A percentile compares a stretch with the other conserved stretches of the same genome.
These are phyloP conservation scores for Suhomyces coccinellae DNA, from an alignment of 1,139 yeast species.

Conservation along the genomic window DNA sequence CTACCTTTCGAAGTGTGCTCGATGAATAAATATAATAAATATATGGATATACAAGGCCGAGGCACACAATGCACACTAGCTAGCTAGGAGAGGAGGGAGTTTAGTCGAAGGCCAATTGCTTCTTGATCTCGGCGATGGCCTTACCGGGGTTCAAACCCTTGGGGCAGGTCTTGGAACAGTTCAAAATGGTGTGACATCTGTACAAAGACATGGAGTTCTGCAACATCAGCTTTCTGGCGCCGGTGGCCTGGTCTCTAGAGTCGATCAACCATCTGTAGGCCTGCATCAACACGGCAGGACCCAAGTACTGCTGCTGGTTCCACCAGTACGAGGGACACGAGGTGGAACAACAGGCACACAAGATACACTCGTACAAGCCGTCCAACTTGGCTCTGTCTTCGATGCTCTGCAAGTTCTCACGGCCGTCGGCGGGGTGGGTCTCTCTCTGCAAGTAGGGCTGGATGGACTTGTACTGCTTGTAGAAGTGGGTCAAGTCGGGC, in stretches of 20 bases:
- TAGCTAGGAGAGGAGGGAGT: constrained; percentile 1
- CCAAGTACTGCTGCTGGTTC: constrained; percentile 98
- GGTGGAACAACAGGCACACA: constrained; percentile 98
- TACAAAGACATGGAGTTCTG: constrained; percentile 97
- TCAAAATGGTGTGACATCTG: constrained; percentile 99
- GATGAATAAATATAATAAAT: constrained; percentile 11
- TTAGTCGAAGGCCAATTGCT: constrained; percentile 80
- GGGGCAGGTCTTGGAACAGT: constrained; percentile 97
- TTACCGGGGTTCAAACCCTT: constrained; percentile 98
- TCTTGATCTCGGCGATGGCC: constrained; percentile 97
- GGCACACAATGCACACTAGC: constrained; percentile 2
- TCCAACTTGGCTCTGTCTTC: constrained; percentile 96
- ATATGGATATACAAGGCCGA: constrained; percentile 2
- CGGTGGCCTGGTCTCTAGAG: constrained; percentile 90
- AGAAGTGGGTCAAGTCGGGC: constrained; percentile 95
- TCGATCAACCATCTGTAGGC: constrained; percentile 99
- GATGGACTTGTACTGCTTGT: constrained; percentile 97
- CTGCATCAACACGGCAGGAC: constrained; percentile 98
- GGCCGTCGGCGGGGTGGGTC: constrained; percentile 80
- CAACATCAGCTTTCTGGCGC: constrained; percentile 79
- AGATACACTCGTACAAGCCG: constrained; percentile 95
- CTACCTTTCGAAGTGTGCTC: neutral
- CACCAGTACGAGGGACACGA: constrained; percentile 99
- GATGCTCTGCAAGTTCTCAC: constrained; percentile 87
- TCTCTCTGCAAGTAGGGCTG: constrained; percentile 95